Base-by-base conservation (phyloP, 2,329 filamentous ascomycete species). In the Pseudocercospora fuligena region DNA sequence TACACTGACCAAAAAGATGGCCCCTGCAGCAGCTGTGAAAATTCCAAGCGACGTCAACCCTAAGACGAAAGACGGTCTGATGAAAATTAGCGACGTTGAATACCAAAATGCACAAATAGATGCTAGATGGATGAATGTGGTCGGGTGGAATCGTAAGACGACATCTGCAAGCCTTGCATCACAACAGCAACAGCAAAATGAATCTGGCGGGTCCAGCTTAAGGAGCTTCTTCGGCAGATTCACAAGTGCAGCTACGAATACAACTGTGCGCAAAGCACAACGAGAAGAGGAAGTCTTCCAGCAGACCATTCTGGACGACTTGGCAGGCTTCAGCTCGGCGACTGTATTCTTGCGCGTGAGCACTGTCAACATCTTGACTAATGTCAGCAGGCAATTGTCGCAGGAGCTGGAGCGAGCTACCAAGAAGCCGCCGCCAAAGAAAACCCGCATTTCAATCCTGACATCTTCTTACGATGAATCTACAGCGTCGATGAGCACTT, bases 341-440 rank as follows among this genome's bases (percentile, higher is more conserved):
- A 92, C 90, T 16, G 94, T 98, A 33, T 98, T 97, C 77, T 83
- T 99, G 21, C 88, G 93, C 58, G 91, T 97, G 21, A 97, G 92
- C 56, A 94, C 93, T 8, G 94, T 94, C 31, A 87, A 88, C 54
- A 89, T 98, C 33, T 87, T 88, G 72, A 97, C 94, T 0, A 91
- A 87, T 56, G 89, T 97, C 0, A 84, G 87, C 21, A 81, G 86
- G 31, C 87, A 85, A 46, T 93, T 98, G 73, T 89, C 93, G 2
- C 86, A 89, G 1, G 96, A 99, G 77, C 86, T 99, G 11, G 93
- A 98, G 80, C 88, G 96, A 68, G 95, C 96, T 16, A 99, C 96
- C 0, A 97, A 98, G 81, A 99, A 99, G 76, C 92, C 94, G 2
- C 95, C 96, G 0, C 95, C 95, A 0, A 97, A 93, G 77, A 87